Evolutionary conservation across 2,329 filamentous ascomycete genomes (phyloP), one percentile per base, ranked within the genome.

Genomic region (Talaromyces rugulosus): DNA sequence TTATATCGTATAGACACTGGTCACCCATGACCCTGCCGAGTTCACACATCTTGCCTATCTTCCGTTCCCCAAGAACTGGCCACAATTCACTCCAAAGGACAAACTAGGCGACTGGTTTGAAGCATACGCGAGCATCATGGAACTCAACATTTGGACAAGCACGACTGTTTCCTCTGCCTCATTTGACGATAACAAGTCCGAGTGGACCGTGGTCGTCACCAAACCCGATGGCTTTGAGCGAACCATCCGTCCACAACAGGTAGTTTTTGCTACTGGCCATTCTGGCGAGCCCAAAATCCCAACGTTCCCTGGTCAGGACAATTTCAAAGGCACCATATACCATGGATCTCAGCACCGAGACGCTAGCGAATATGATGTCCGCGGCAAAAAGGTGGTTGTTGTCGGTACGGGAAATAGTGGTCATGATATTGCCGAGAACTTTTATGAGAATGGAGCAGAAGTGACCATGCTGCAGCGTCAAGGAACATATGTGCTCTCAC

Each of bases 401-500:
- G 74, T 84, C 4, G 82, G 81, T 2, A 78, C 78, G 1, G 79
- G 81, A 14, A 83, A 81, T 60, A 80, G 78, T 62, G 80, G 76
- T 0, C 81, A 83, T 60, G 81, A 83, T 58, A 80, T 83, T 55
- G 80, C 81, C 0, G 78, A 83, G 66, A 79, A 83, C 65, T 83
- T 77, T 64, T 75, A 77, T 55, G 76, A 82, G 57, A 77, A 79
- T 36, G 82, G 82, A 1, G 79, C 80, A 5, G 70, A 77, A 23
- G 81, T 84, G 2, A 82, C 82, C 3, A 81, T 86, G 78, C 67
- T 86, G 1, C 83, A 86, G 69, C 80, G 82, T 8, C 74, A 75
- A 8, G 77, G 77, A 2, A 85, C 81, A 2, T 83, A 81, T 67
- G 79, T 83, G 11, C 74, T 84, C 30, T 79, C 78, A 0, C 74